These are phyloP conservation scores for Spirogloea muscicola DNA, from an alignment of 139 green algal genomes.

Conservation along the genomic window DNA sequence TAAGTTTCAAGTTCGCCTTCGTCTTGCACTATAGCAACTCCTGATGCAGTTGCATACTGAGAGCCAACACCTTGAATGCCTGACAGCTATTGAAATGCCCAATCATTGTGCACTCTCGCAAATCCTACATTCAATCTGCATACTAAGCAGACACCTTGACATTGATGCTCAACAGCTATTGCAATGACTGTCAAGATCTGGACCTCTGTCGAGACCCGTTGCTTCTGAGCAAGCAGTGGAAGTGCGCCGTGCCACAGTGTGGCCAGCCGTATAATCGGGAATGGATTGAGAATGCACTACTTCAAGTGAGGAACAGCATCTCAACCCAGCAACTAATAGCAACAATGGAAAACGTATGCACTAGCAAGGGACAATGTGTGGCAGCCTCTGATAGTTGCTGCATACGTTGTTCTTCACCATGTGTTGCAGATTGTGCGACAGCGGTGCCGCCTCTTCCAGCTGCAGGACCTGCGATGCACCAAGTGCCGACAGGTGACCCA, in stretches of 20 bases:
- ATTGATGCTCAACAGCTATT: constrained; percentile 59
- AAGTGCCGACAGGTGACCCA: constrained; percentile 47
- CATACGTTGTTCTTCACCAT: not conserved
- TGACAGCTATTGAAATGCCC: too few species aligned
- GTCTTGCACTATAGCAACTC: too few species aligned
- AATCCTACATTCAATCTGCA: too few species aligned
- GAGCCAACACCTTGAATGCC: too few species aligned
- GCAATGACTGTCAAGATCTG: constrained; percentile 85
- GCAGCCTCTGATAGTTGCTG: not conserved
- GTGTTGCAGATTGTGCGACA: constrained; percentile 48
- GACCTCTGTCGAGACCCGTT: constrained; percentile 81
- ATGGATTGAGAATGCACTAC: constrained; percentile 64
- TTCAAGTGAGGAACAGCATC: constrained; percentile 21
- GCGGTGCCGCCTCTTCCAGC: constrained; percentile 62
- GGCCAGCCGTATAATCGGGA: constrained; percentile 58
- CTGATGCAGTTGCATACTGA: too few species aligned
- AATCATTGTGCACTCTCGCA: too few species aligned
- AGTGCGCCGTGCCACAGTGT: constrained; percentile 52
- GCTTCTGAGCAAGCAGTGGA: constrained; percentile 57
- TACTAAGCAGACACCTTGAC: too few species aligned
- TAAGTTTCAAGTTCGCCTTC: too few species aligned
- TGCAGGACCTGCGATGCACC: constrained; percentile 81
- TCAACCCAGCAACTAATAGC: not conserved
- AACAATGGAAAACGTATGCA: not conserved
- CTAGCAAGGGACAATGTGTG: not conserved